These are phyloP conservation scores for Mycena haematopus DNA, from an alignment of 768 basidiomycete genomes.

Conservation along the genomic window DNA sequence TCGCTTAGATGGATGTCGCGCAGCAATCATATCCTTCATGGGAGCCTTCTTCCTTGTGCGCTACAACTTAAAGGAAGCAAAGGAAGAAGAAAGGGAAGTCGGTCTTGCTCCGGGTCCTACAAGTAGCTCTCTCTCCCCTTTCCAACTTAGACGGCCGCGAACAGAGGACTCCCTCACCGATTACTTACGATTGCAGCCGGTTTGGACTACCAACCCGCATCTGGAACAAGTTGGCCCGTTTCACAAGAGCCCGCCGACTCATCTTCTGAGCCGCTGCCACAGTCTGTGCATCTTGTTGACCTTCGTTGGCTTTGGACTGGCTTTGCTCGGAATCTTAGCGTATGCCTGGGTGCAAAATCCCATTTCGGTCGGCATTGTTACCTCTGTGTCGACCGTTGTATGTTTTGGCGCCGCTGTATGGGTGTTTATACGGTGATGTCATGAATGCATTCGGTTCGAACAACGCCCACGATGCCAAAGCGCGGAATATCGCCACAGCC, in stretches of 20 bases:
- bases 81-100: constrained; percentile 49
- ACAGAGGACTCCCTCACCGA: constrained; percentile 23
- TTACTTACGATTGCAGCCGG: constrained; percentile 10
- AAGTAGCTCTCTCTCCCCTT: neutral
- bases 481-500: too few species aligned
- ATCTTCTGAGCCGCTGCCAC: constrained; percentile 57
- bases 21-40: constrained; percentile 52
- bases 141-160: constrained; percentile 6
- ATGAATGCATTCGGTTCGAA: neutral
- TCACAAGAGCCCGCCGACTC: constrained; percentile 44
- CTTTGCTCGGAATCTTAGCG: constrained; percentile 55
- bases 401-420: constrained; percentile 15
- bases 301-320: constrained; percentile 55
- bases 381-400: constrained; percentile 10
- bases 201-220: constrained; percentile 55
- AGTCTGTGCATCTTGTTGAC: constrained; percentile 54
- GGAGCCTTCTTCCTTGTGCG: constrained; percentile 62
- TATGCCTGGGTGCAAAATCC: constrained; percentile 59
- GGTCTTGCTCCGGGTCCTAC: constrained; percentile 31
- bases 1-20: neutral
- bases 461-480: neutral
- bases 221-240: constrained; percentile 59
- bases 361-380: constrained; percentile 45
- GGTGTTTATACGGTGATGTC: constrained; percentile 16
- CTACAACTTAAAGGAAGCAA: constrained; percentile 62